A percentile compares a stretch with the other conserved stretches of the same genome.
phyloP scores from a whole-genome alignment of 108 stramenopile species.

The Cyclotella cryptica region DNA sequence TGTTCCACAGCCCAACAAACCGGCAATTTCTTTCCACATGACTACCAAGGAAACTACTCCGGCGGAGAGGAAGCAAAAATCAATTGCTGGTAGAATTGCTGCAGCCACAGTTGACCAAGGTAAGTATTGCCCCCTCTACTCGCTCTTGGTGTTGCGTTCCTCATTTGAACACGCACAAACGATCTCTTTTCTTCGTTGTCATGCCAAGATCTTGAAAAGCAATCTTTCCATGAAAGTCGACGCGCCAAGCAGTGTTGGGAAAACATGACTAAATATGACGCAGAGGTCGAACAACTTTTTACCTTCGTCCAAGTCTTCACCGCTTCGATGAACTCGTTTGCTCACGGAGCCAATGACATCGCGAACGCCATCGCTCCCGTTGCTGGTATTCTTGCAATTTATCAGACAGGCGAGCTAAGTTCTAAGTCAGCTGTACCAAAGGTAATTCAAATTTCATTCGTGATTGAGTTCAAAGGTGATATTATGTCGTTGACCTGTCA shows the following conservation, averaged over 20 bases:
- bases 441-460: too few species aligned
- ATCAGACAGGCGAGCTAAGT: constrained; percentile 38
- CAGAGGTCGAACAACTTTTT: constrained; percentile 57
- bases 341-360: constrained; percentile 80
- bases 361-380: constrained; percentile 72
- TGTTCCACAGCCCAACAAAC: too few species aligned
- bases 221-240: constrained; percentile 49
- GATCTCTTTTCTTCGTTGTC: neutral
- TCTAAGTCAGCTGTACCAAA: constrained; percentile 20
- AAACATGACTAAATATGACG: constrained; percentile 50
- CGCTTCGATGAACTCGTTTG: constrained; percentile 67
- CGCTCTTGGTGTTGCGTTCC: neutral
- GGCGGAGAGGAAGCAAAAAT: neutral
- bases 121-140: neutral
- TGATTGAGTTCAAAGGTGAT: too few species aligned
- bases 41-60: neutral
- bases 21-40: neutral
- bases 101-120: constrained; percentile 31
- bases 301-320: constrained; percentile 75
- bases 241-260: constrained; percentile 56
- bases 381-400: constrained; percentile 59
- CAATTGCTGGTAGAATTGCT: constrained; percentile 5
- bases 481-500: too few species aligned
- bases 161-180: neutral
- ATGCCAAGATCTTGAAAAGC: constrained; percentile 10